phyloP scores from a whole-genome alignment of 1,139 yeast genomes.

The Yamadazyma dushanensis region DNA sequence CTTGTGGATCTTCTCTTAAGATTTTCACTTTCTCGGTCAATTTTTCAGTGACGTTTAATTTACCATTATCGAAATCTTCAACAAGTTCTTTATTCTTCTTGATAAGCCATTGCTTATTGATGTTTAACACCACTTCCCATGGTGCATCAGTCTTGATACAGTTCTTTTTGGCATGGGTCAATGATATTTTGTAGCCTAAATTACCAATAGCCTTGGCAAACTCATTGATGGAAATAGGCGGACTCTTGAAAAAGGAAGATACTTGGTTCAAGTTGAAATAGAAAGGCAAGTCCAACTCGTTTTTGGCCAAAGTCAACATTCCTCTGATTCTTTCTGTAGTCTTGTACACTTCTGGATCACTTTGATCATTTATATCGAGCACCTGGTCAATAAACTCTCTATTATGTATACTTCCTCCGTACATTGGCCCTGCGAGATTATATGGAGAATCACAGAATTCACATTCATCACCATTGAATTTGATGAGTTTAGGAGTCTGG shows the following conservation, averaged over 20 bases:
- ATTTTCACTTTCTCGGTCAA: constrained; percentile 23
- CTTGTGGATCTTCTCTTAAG: constrained; percentile 26
- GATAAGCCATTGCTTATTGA: constrained; percentile 68
- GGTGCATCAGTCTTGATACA: constrained; percentile 90
- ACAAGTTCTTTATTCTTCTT: constrained; percentile 35
- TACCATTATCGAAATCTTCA: constrained; percentile 23
- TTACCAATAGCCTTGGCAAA: constrained; percentile 83
- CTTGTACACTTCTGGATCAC: constrained; percentile 58
- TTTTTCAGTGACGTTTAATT: constrained; percentile 31
- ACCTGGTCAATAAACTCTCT: constrained; percentile 63
- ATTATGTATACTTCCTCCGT: constrained; percentile 80
- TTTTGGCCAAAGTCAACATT: constrained; percentile 80
- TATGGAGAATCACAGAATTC: constrained; percentile 65
- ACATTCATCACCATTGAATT: constrained; percentile 53
- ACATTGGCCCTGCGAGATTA: constrained; percentile 96
- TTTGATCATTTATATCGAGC: constrained; percentile 50
- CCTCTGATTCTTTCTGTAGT: constrained; percentile 87
- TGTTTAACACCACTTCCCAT: constrained; percentile 71
- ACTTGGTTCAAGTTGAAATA: constrained; percentile 80
- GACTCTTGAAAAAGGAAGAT: constrained; percentile 73
- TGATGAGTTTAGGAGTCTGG: constrained; percentile 37
- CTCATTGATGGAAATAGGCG: constrained; percentile 76
- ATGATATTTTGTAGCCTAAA: constrained; percentile 75
- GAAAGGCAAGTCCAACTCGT: constrained; percentile 72
- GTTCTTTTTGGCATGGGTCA: constrained; percentile 87